A percentile compares a stretch with the other conserved stretches of the same genome.
Evolutionary conservation across 805 yeast species (phyloP).

Genomic region (Scheffersomyces stipitis): DNA sequence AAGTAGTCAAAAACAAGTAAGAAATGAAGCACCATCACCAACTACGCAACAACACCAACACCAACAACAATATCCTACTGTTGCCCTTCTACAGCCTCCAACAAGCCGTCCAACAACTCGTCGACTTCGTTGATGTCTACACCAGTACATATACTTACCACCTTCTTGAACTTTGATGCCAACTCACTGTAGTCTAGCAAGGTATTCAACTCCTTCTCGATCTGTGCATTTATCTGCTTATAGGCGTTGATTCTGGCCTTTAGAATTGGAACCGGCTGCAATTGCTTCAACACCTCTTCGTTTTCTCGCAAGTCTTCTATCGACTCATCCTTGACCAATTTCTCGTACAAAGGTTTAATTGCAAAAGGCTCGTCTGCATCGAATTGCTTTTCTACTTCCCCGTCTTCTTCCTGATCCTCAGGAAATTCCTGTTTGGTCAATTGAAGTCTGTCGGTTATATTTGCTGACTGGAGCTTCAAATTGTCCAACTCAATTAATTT

Average conservation of each 20-base stretch:
- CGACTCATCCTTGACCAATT: conserved; percentile 34
- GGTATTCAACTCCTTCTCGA: conserved; percentile 51
- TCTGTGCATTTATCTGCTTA: conserved; percentile 59
- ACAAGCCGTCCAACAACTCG: conserved; percentile 74
- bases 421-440: conserved; percentile 30
- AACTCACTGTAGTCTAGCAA: conserved; percentile 47
- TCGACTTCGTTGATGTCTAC: conserved; percentile 81
- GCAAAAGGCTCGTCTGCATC: conserved; percentile 94
- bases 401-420: conserved; percentile 63
- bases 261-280: conserved; percentile 52
- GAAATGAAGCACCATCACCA: neutral
- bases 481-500: conserved; percentile 46
- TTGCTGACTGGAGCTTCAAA: conserved; percentile 47
- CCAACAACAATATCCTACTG: conserved; percentile 15
- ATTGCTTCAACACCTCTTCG: conserved; percentile 24
- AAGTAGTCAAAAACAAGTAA: no score
- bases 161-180: conserved; percentile 74
- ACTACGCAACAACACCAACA: neutral
- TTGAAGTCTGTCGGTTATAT: conserved; percentile 37
- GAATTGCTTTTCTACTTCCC: conserved; percentile 60
- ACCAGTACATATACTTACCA: conserved; percentile 86
- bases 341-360: conserved; percentile 57
- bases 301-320: conserved; percentile 23
- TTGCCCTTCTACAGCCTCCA: conserved; percentile 84
- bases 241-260: conserved; percentile 83